These are phyloP conservation scores for Apiospora hydei DNA, from an alignment of 2,329 filamentous ascomycete genomes.

Conservation along the genomic window DNA sequence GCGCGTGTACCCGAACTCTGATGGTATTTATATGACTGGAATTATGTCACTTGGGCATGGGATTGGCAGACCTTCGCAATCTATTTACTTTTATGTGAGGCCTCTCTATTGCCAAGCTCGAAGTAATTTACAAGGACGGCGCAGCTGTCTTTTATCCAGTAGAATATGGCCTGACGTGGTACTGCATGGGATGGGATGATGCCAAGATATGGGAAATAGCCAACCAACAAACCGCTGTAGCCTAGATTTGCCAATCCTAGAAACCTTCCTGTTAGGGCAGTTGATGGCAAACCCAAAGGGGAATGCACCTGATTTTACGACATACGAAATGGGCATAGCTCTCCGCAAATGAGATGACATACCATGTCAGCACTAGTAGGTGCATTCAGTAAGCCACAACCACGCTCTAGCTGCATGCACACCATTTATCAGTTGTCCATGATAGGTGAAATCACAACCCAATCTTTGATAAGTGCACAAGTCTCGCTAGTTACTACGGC, in stretches of 20 bases:
- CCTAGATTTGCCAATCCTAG: background rate
- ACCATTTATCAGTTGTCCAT: too few species aligned
- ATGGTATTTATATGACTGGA: background rate
- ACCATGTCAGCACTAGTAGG: background rate
- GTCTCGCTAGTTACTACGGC: too few species aligned
- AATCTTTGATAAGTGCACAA: too few species aligned
- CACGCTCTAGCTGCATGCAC: too few species aligned
- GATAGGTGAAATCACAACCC: too few species aligned
- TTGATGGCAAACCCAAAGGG: background rate
- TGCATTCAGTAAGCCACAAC: background rate
- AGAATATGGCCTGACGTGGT: background rate
- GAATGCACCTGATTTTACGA: background rate
- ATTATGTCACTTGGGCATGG: too few species aligned
- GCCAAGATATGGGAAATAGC: background rate
- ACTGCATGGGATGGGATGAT: background rate
- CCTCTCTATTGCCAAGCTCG: background rate
- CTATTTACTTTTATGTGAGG: background rate
- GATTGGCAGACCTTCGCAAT: background rate
- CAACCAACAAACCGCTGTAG: background rate
- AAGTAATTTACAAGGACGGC: background rate
- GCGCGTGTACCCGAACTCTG: background rate
- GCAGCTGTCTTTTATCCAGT: background rate
- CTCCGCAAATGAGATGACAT: background rate
- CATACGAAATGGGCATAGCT: background rate
- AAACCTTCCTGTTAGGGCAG: background rate